Evolutionary conservation across 2,329 filamentous ascomycete species (phyloP), one percentile per base, ranked within the genome.

Genomic region (Claviceps monticola): DNA sequence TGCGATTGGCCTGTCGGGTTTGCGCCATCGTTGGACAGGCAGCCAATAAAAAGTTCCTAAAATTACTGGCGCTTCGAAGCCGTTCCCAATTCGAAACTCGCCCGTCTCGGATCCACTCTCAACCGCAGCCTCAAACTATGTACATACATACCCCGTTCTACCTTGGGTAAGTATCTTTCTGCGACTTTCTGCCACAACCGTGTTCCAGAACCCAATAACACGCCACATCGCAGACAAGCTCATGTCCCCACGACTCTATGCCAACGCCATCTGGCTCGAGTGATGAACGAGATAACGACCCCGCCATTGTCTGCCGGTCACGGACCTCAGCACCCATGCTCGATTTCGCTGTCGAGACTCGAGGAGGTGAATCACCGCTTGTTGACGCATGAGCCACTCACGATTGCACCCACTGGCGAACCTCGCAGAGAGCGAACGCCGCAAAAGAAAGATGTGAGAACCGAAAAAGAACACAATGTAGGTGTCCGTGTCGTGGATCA

Each of bases 1-100:
- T 56, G 57, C 62, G 56, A 67, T 68, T 68, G 66, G 66, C 54
- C 56, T 52, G 49, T 55, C 49, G 55, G 54, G 54, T 46, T 51
- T 55, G 51, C 61, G 56, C 58, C 57, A 59, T 57, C 60, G 59
- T 55, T 60, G 55, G 51, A 58, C 52, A 51, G 50, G 41, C 56
- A 57, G 51, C 70, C 69, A 72, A 72, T 72, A 59, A 56, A 52
- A 54, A 58, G 51, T 56, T 59, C 54, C 59, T 62, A 61, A 58
- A 56, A 55, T 59, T 52, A 47, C 64, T 57, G 64, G 64, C 64
- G 64, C 64, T 66, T 63, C 57, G 54, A 62, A 58, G 54, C 54
- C 59, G 54, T 55, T 56, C 61, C 59, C 62, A 53, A 66, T 66
- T 66, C 50, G 63, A 60, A 58, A 56, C 58, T 58, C 53, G 51